A percentile compares a stretch with the other conserved stretches of the same genome.
phyloP scores from a whole-genome alignment of 352 stramenopile genomes.

The Phytophthora quininea region DNA sequence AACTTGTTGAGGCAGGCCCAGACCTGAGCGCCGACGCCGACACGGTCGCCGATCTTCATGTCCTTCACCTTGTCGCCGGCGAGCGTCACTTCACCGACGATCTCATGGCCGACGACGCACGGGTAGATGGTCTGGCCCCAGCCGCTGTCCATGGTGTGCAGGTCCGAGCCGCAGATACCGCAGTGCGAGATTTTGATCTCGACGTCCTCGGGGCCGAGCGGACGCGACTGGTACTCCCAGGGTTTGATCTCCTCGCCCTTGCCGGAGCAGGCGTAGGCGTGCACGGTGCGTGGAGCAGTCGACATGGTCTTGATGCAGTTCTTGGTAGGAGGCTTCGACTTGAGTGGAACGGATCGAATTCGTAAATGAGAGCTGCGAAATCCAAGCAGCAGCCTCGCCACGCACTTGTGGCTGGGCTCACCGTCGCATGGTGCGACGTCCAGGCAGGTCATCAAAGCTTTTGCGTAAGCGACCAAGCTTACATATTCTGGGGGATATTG shows the following conservation, averaged over 20 bases:
- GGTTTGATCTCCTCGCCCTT: slow-evolving; percentile 36
- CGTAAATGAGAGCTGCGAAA: not conserved
- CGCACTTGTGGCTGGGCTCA: not conserved
- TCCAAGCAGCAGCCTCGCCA: not conserved
- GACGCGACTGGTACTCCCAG: slow-evolving; percentile 50
- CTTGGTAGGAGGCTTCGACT: not conserved
- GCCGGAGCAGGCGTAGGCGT: slow-evolving; percentile 52
- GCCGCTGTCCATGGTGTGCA: slow-evolving; percentile 58
- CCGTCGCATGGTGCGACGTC: not conserved
- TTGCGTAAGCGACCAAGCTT: not conserved
- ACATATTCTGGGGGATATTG: not conserved
- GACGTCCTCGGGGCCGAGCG: slow-evolving; percentile 47
- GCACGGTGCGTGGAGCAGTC: slow-evolving; percentile 39
- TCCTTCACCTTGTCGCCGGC: slow-evolving; percentile 51
- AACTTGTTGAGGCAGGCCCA: slow-evolving; percentile 69
- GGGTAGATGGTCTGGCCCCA: slow-evolving; percentile 52
- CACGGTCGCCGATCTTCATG: slow-evolving; percentile 74
- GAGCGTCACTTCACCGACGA: slow-evolving; percentile 50
- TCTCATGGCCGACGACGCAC: slow-evolving; percentile 62
- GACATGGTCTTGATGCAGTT: slow-evolving; percentile 7
- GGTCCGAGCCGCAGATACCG: slow-evolving; percentile 63
- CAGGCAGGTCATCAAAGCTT: not conserved
- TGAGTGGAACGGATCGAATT: not conserved
- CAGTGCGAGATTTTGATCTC: slow-evolving; percentile 70
- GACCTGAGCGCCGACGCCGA: slow-evolving; percentile 84